Evolutionary conservation across 768 basidiomycete genomes (phyloP), one percentile per base, ranked within the genome.

Genomic region (Kockovaella imperatae): DNA sequence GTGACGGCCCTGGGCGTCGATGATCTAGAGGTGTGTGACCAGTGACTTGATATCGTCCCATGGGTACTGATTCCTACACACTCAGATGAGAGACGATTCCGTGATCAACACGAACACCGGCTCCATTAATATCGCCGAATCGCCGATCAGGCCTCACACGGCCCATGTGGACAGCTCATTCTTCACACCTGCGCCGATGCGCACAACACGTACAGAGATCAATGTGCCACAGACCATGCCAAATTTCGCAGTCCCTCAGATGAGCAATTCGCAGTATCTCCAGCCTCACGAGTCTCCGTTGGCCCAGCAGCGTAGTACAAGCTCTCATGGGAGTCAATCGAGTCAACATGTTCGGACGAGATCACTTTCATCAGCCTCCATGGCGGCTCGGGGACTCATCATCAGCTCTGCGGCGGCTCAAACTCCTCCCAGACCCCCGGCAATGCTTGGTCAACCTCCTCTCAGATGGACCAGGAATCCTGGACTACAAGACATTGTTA

Each of bases 321-420:
- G 26, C n/a, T n/a, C n/a, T n/a, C n/a, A n/a, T n/a, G n/a, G n/a
- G n/a, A n/a, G n/a, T n/a, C n/a, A n/a, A n/a, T n/a, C n/a, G n/a
- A n/a, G n/a, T n/a, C n/a, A n/a, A 17, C 59, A 60, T 31, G 31
- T 6, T 8, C 49, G 59, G 21, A 32, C 45, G 21, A 31, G 60
- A 23, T 58, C 56, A 7, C 47, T 62, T 15, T 59, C 57, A 3
- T 59, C 57, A 23, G 50, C 57, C 20, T 58, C 57, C 2, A 56
- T 58, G 52, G 42, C 53, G 15, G 54, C 57, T 17, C 34, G 60
- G 20, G 60, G 60, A 0, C 21, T 59, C 7, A 38, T 53, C 17
- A 55, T 59, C 50, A 56, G 47, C 15, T 43, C 57, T 15, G 20
- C 20, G 7, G 23, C 17, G 3, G 35, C 40, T 10, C 8, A 24